Percentiles rank a stretch among this genome's conserved stretches.
Evolutionary conservation across 352 stramenopile genomes (phyloP).

Genomic region (Blastocystis sp.): DNA sequence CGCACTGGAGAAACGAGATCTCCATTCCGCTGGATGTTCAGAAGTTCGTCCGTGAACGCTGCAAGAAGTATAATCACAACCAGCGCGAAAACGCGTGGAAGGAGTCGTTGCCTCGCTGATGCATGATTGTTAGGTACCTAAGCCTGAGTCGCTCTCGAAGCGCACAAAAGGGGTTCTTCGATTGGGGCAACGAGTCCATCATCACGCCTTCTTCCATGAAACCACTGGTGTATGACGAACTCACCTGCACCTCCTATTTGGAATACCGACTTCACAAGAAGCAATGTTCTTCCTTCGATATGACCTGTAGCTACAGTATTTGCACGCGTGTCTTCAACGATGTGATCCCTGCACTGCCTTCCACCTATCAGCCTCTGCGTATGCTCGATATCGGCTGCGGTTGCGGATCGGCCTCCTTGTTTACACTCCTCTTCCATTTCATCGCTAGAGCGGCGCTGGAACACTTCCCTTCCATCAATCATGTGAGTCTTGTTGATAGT

Average conservation of each 20-base stretch:
- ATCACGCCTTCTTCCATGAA: background rate
- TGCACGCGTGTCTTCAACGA: conserved; percentile 40
- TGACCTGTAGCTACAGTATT: conserved; percentile 31
- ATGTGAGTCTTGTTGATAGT: conserved; percentile 18
- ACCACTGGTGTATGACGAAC: conserved; percentile 46
- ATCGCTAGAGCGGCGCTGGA: background rate
- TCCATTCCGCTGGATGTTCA: conserved; percentile 15
- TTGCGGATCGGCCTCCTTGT: conserved; percentile 27
- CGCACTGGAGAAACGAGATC: conserved; percentile 48
- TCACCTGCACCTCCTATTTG: conserved; percentile 10
- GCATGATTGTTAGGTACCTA: conserved; percentile 15
- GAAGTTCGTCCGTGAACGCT: conserved; percentile 5
- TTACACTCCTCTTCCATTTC: background rate
- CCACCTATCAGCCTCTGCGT: background rate
- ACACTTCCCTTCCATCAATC: background rate
- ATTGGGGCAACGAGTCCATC: conserved; percentile 53
- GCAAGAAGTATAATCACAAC: conserved; percentile 7
- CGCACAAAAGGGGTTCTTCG: conserved; percentile 36
- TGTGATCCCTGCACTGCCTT: background rate
- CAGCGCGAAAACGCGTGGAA: conserved; percentile 53
- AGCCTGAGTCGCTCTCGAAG: background rate
- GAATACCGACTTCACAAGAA: conserved; percentile 56
- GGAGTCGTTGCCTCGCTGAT: background rate
- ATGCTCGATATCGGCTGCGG: conserved; percentile 52
- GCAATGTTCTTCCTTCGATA: background rate